Evolutionary conservation across 495 filamentous ascomycete genomes (phyloP).

Genomic region (Parathielavia appendiculata): DNA sequence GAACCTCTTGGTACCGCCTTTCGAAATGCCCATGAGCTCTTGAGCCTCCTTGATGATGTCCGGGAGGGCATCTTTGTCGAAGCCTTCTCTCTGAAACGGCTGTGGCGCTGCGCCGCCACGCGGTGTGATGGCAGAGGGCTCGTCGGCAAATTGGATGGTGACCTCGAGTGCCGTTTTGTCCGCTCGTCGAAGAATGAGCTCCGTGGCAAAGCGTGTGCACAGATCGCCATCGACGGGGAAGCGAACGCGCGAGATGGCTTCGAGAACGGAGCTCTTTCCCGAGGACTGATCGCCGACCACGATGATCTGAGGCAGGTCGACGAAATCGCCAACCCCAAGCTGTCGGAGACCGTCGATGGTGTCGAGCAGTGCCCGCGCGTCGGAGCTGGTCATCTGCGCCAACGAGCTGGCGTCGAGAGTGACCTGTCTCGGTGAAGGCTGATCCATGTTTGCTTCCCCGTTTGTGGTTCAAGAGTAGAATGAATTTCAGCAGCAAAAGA

Average conservation of each 20-base stretch:
- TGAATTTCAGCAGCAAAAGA: too few relatives aligned
- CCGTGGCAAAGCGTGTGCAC: slow-evolving; percentile 53
- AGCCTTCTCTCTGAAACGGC: neutral
- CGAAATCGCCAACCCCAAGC: slow-evolving; percentile 3
- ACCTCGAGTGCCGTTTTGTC: slow-evolving; percentile 29
- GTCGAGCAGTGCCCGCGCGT: slow-evolving; percentile 16
- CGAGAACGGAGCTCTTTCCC: slow-evolving; percentile 64
- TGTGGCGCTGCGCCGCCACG: neutral
- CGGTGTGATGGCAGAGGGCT: neutral
- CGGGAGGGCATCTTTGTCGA: slow-evolving; percentile 39
- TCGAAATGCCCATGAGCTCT: slow-evolving; percentile 34
- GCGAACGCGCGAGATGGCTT: slow-evolving; percentile 58
- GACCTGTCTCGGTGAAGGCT: too few relatives aligned
- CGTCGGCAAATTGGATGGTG: slow-evolving; percentile 34
- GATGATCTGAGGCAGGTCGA: slow-evolving; percentile 15
- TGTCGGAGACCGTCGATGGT: slow-evolving; percentile 9
- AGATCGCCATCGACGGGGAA: slow-evolving; percentile 51
- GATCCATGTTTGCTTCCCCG: too few relatives aligned
- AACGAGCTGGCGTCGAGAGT: too few relatives aligned
- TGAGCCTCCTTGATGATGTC: slow-evolving; percentile 42
- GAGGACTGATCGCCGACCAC: slow-evolving; percentile 41
- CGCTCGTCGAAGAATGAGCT: slow-evolving; percentile 49
- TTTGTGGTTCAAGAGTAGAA: too few relatives aligned
- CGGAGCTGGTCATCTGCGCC: too few relatives aligned
- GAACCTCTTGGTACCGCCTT: slow-evolving; percentile 33